Evolutionary conservation across 768 basidiomycete species (phyloP), one percentile per base, ranked within the genome.

Genomic region (Tylopilus subfusipes): DNA sequence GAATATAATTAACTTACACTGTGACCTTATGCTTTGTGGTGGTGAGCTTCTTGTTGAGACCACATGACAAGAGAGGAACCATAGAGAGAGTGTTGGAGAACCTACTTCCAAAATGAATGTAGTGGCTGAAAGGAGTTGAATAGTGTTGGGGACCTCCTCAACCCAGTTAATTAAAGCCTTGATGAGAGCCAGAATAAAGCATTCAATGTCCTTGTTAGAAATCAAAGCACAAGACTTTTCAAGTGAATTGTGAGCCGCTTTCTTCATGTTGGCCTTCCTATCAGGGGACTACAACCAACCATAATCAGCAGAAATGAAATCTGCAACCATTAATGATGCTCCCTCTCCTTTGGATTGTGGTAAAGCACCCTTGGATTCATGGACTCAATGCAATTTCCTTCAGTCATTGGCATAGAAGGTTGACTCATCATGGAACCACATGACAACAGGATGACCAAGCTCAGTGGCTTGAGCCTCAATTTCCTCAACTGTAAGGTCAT

Each of bases 31-130:
- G 4, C 5, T 29, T 29, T 29, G 29, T 29, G 10, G 29, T 29
- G 29, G 29, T 29, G 29, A 10, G 29, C 29, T 29, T 29, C 29
- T 29, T 10, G 29, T 29, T 10, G 29, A 29, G 29, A 29, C 4
- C 29, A n/a, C n/a, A n/a, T n/a, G 92, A 83, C 51, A 98, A 78
- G 19, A 98, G 86, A 68, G 95, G 95, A 56, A 95, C 95, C 93
- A 98, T 97, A 98, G 85, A 64, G 95, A 97, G 63, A 98, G 88
- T 61, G 95, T 97, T 52, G 94, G 82, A 47, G 94, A 93, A 67
- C 96, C 95, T 75, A 98, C 95, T 81, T 98, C 95, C 48, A 94
- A 92, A 91, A 98, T 95, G 86, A 97, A 98, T 74, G 95, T 98
- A 75, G 95, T 98, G 54, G 95, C 85, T 75, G 95, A 93, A 75